Percentiles rank a stretch among this genome's conserved stretches.
Conservation (phyloP, 305 asterid species). For the Solanum hybrid region DNA sequence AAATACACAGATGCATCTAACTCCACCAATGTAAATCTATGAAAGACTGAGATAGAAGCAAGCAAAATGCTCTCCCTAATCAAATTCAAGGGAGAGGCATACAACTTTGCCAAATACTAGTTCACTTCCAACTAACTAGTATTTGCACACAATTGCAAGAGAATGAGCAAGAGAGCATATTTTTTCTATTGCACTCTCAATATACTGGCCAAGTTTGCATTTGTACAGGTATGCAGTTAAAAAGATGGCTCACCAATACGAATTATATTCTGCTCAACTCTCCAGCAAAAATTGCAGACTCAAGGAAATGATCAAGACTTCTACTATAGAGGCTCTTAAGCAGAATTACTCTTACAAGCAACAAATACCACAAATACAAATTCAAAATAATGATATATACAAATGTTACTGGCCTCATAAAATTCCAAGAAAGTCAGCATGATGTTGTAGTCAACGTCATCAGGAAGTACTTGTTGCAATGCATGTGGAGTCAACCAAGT, state of each 20-base stretch:
- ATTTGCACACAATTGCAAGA: background rate
- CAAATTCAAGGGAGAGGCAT: background rate
- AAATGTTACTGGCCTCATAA: slow-evolving; percentile 55
- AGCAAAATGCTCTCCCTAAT: background rate
- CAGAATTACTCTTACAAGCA: background rate
- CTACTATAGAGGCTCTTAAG: background rate
- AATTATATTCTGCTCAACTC: background rate
- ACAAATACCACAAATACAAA: background rate
- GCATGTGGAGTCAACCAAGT: slow-evolving; percentile 99
- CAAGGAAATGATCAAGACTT: background rate
- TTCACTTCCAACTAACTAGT: background rate
- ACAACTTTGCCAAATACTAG: background rate
- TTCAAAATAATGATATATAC: background rate
- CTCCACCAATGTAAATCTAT: background rate
- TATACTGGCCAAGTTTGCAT: background rate
- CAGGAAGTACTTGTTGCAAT: slow-evolving; percentile 86
- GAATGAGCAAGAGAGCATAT: background rate
- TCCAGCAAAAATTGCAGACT: background rate
- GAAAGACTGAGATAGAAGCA: background rate
- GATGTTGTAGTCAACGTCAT: slow-evolving; percentile 76
- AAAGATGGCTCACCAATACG: background rate
- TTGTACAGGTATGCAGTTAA: background rate
- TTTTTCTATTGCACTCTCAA: background rate
- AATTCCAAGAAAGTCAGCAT: slow-evolving; percentile 87
- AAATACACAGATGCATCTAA: background rate